Evolutionary conservation across 257 asterid species (phyloP), one percentile per base, ranked within the genome.

Genomic region (Solanum boliviense): DNA sequence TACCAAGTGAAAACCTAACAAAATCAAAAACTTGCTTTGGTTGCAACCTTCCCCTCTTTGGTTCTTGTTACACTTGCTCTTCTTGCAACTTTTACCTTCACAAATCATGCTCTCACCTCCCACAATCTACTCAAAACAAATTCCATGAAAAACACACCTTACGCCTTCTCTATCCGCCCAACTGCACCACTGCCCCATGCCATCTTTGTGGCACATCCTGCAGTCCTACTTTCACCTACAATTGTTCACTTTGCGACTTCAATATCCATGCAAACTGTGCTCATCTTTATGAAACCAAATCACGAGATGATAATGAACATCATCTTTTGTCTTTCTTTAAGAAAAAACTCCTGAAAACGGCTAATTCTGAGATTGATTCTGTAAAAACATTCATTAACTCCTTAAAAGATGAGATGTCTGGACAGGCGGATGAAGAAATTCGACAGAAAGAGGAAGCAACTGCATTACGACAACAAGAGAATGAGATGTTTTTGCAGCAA

Each of bases 201-300:
- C 23, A 83, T n/a, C 4, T 20, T 46, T 89, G 89, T 38, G 89
- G 87, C 5, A 84, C 38, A 32, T 79, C 76, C 4, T 68, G 89
- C 87, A 70, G 71, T 31, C 32, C 62, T 25, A 81, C 68, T 3
- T 79, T 89, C 87, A 62, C 75, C 21, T 89, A 78, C 84, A 79
- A 34, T 34, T 89, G 90, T 83, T 34, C 86, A 0, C 15, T 48
- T 13, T 89, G 90, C 87, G 35, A 89, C 9, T 89, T 78, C 23
- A 81, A 89, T 21, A 13, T 89, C 7, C 90, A 89, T 38, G 87
- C 90, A 8, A 65, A 31, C 81, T 88, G 90, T 25, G 76, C 88
- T 25, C 44, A 23, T 13, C 31, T 85, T 58, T 39, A 36, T 31
- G 74, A 88, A 56, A 8, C n/a, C 18, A 87, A 29, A 25, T 74